Evolutionary conservation across 2,329 filamentous ascomycete genomes (phyloP).

Genomic region (Sporothrix schenckii): DNA sequence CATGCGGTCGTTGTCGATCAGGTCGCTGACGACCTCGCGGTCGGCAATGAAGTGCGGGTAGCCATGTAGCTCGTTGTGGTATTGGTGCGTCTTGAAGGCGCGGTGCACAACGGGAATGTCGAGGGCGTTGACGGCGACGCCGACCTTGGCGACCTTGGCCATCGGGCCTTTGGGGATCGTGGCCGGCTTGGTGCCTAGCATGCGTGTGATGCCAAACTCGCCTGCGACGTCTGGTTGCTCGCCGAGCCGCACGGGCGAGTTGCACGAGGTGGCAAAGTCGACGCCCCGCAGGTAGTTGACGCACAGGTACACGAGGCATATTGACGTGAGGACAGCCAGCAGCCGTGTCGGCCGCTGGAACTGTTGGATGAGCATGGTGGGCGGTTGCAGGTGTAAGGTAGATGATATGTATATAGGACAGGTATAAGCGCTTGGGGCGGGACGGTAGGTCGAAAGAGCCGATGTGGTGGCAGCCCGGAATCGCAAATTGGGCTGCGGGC

Average conservation of each 20-base stretch:
- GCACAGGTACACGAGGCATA: constrained; percentile 34
- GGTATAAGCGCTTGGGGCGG: background rate
- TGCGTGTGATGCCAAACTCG: constrained; percentile 30
- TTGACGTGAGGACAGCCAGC: constrained; percentile 31
- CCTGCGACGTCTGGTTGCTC: constrained; percentile 21
- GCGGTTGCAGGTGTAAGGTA: background rate
- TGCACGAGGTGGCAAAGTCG: constrained; percentile 31
- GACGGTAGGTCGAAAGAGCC: background rate
- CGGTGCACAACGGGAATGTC: constrained; percentile 39
- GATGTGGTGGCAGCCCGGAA: background rate
- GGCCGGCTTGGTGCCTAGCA: constrained; percentile 26
- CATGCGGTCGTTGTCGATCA: constrained; percentile 40
- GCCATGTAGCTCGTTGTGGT: constrained; percentile 44
- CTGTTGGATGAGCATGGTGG: constrained; percentile 35
- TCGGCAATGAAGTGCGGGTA: constrained; percentile 44
- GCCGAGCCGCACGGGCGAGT: constrained; percentile 12
- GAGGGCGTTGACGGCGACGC: constrained; percentile 40
- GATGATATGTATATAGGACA: too few relatives aligned
- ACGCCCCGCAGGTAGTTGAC: constrained; percentile 34
- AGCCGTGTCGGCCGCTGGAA: constrained; percentile 37
- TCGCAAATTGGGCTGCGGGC: constrained; percentile 4
- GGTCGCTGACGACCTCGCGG: constrained; percentile 41
- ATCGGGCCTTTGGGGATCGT: constrained; percentile 23
- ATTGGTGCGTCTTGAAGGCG: constrained; percentile 44
- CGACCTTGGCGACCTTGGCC: constrained; percentile 36